Evolutionary conservation across 768 basidiomycete genomes (phyloP).

Genomic region (Trametes punicea): DNA sequence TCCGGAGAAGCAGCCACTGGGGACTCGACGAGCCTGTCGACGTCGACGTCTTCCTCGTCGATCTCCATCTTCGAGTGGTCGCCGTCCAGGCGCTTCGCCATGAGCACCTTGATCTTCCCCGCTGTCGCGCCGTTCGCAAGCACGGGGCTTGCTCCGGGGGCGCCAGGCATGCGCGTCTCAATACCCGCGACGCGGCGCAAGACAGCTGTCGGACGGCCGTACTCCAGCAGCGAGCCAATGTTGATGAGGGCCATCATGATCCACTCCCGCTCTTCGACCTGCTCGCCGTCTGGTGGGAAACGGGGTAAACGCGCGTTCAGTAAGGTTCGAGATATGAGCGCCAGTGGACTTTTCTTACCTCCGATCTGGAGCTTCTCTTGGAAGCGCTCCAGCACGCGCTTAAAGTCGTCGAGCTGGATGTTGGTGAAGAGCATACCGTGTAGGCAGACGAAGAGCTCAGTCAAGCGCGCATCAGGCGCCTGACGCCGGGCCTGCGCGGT

Average conservation of each 20-base stretch:
- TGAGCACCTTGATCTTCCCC: conserved; percentile 35
- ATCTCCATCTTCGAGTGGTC: conserved; percentile 64
- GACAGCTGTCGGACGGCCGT: conserved; percentile 71
- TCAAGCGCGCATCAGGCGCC: conserved; percentile 65
- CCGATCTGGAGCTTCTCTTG: conserved; percentile 85
- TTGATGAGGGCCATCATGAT: conserved; percentile 94
- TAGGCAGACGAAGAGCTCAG: conserved; percentile 85
- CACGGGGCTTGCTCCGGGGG: conserved; percentile 38
- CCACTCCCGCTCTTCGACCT: conserved; percentile 85
- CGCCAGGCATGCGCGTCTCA: conserved; percentile 33
- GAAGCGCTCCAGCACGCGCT: conserved; percentile 75
- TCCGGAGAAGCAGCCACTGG: conserved; percentile 28
- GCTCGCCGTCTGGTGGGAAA: conserved; percentile 31
- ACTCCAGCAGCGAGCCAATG: conserved; percentile 80
- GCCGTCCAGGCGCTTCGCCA: conserved; percentile 32
- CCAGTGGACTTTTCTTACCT: conserved; percentile 15
- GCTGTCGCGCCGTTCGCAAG: conserved; percentile 45
- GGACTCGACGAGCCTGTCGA: conserved; percentile 23
- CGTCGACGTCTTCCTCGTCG: conserved; percentile 46
- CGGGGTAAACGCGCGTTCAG: not conserved
- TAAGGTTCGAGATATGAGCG: not conserved
- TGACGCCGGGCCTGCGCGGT: conserved; percentile 70
- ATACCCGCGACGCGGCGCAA: conserved; percentile 61
- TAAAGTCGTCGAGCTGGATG: conserved; percentile 91
- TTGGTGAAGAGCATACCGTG: conserved; percentile 98